Evolutionary conservation across 306 rosid species (phyloP), one percentile per base, ranked within the genome.

Genomic region (Quercus engelmannii): DNA sequence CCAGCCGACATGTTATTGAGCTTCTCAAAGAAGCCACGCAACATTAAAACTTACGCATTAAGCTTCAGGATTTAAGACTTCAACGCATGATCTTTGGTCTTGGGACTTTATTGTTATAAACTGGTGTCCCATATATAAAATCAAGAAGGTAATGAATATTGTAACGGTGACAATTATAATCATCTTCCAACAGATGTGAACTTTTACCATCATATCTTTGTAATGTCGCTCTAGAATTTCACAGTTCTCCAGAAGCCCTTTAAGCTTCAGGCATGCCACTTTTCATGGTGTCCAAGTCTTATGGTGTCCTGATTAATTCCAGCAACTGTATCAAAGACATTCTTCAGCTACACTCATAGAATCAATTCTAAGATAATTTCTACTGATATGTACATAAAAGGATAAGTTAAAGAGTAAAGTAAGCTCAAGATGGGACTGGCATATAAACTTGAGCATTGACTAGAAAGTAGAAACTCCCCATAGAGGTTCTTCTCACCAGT

Each of bases 401-500:
- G 61, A 71, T 73, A 74, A 72, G 31, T 55, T 69, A 68, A 33
- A 33, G 58, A n/a, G 26, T 65, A 74, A 79, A 71, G 35, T 69
- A 65, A 69, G 75, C 58, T 49, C 71, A 82, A 61, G 75, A 75
- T 78, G 43, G 71, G 71, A 83, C 55, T 82, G 58, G 74, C 38
- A 57, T 71, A 26, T 68, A 74, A 84, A 93, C 99, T 98, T 95
- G 99, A 78, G 99, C 98, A 86, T 91, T 95, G 83, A 38, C 43
- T 38, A 38, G 93, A 81, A 38, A 38, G 43, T 35, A 95, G 92
- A 87, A 93, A 95, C 84, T 95, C 98, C n/a, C 99, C 99, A 73
- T 91, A 95, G 68, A 93, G 92, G 86, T 95, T 95, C 58, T 85
- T 93, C 84, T 95, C 99, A 21, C 99, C 98, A 0, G 98, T 95